Percentiles rank a stretch among this genome's conserved stretches.
phyloP scores from a whole-genome alignment of 805 yeast genomes.

The Teunomyces tritomae region DNA sequence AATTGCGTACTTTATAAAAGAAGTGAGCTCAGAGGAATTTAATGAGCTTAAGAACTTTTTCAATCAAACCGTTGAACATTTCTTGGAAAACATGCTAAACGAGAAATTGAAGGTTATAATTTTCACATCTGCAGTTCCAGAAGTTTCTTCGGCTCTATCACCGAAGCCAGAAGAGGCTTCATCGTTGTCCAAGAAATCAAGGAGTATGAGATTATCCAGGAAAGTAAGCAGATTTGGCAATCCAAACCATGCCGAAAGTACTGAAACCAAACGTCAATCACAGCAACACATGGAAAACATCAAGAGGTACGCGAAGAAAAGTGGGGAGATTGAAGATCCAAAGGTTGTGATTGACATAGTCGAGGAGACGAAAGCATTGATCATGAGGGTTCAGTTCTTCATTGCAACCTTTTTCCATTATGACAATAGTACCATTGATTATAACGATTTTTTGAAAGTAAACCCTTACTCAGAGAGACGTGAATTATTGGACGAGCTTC shows the following conservation, averaged over 20 bases:
- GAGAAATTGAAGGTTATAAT: slow-evolving; percentile 19
- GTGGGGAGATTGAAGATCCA: slow-evolving; percentile 31
- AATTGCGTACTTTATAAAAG: slow-evolving; percentile 49
- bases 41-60: slow-evolving; percentile 44
- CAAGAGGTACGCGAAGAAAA: slow-evolving; percentile 6
- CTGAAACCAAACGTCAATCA: slow-evolving; percentile 10
- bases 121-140: slow-evolving; percentile 3
- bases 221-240: slow-evolving; percentile 26
- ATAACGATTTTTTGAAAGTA: slow-evolving; percentile 25
- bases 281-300: slow-evolving; percentile 11
- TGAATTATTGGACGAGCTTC: slow-evolving; percentile 24
- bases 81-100: slow-evolving; percentile 25
- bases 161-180: slow-evolving; percentile 9
- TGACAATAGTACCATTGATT: slow-evolving; percentile 27
- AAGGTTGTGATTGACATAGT: slow-evolving; percentile 32
- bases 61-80: slow-evolving; percentile 24
- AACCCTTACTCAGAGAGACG: slow-evolving; percentile 31
- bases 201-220: slow-evolving; percentile 28
- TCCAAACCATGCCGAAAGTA: slow-evolving; percentile 5
- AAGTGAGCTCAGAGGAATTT: slow-evolving; percentile 49
- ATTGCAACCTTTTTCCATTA: slow-evolving; percentile 42
- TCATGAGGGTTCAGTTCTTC: slow-evolving; percentile 38
- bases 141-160: neutral
- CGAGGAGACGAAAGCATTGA: slow-evolving; percentile 34
- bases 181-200: slow-evolving; percentile 21